Evolutionary conservation across 352 stramenopile genomes (phyloP), one percentile per base, ranked within the genome.

Genomic region (Phytopythium montanum): DNA sequence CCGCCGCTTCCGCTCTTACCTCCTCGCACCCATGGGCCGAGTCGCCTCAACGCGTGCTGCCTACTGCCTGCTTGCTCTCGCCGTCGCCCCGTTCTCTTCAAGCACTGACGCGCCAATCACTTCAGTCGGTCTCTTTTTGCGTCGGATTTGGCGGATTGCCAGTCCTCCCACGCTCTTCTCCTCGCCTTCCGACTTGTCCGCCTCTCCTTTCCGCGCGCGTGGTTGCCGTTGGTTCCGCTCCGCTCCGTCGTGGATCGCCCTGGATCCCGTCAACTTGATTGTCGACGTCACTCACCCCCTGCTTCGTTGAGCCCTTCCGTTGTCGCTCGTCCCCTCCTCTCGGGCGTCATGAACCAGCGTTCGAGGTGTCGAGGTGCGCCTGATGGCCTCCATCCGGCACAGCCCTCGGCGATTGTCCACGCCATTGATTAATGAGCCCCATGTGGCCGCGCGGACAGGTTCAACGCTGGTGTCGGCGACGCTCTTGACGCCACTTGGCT

Each of bases 401-500:
- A 12, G 9, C 2, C 33, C 9, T 38, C 33, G 33, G 33, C 33
- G 33, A 38, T 14, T 38, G 33, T 38, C 33, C 33, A 16, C 33
- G 33, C 33, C n/a, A n/a, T n/a, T n/a, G n/a, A n/a, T 38, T 12
- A 1, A 38, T 38, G 33, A 14, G 2, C 33, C 33, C 33, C 33
- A 38, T 38, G 33, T 16, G 10, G 33, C 33, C 33, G 2, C 33
- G 9, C 16, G 19, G 29, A 5, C 28, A 29, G 7, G 34, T 38
- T 45, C 5, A 59, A 33, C 41, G 14, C 12, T 42, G 13, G 13
- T 16, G 36, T 42, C 36, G 36, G 36, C 36, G 13, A 42, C 16
- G 3, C 73, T 70, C 42, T 72, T 66, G 39, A 38, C 33, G 33
- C 33, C 33, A 38, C 66, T 64, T 25, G 16, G 60, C 66, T 12